Percentiles rank a stretch among this genome's conserved stretches.
phyloP scores from a whole-genome alignment of 2,329 filamentous ascomycete genomes.

The Aureobasidium sp. region DNA sequence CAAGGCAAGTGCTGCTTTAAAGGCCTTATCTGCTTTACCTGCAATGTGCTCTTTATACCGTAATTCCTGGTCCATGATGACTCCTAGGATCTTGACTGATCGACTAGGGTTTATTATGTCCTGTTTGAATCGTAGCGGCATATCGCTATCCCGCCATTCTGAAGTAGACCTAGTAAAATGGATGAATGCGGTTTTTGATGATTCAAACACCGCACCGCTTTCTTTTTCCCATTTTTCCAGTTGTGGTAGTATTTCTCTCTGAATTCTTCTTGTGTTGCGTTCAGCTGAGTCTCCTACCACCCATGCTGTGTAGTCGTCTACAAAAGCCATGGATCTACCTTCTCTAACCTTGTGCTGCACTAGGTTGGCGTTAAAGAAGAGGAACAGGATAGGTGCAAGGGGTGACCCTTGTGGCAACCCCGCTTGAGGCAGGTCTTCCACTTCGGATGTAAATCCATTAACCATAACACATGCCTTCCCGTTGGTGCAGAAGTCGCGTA shows the following conservation, averaged over 20 bases:
- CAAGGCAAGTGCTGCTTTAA: slow-evolving; percentile 4
- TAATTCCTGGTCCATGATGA: neutral
- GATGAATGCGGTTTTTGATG: slow-evolving; percentile 22
- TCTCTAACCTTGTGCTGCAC: too few relatives aligned
- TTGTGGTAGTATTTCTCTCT: neutral
- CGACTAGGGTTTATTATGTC: neutral
- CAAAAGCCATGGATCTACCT: too few relatives aligned
- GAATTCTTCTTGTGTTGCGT: slow-evolving; percentile 15
- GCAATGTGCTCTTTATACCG: neutral
- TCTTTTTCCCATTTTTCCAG: too few relatives aligned
- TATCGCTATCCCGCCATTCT: too few relatives aligned
- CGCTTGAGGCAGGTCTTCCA: neutral
- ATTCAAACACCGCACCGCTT: too few relatives aligned
- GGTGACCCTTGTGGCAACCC: slow-evolving; percentile 8
- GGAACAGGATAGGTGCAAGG: slow-evolving; percentile 15
- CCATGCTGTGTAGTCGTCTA: slow-evolving; percentile 17
- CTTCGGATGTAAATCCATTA: too few relatives aligned
- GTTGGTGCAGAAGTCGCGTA: too few relatives aligned
- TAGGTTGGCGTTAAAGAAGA: slow-evolving; percentile 25
- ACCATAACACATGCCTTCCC: too few relatives aligned
- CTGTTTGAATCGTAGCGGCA: neutral
- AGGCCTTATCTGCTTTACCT: neutral
- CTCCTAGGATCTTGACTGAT: neutral
- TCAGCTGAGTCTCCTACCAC: slow-evolving; percentile 15
- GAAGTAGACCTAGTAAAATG: too few relatives aligned